A percentile compares a stretch with the other conserved stretches of the same genome.
Evolutionary conservation across 2,329 filamentous ascomycete genomes (phyloP).

Genomic region (Leptographium procerum): DNA sequence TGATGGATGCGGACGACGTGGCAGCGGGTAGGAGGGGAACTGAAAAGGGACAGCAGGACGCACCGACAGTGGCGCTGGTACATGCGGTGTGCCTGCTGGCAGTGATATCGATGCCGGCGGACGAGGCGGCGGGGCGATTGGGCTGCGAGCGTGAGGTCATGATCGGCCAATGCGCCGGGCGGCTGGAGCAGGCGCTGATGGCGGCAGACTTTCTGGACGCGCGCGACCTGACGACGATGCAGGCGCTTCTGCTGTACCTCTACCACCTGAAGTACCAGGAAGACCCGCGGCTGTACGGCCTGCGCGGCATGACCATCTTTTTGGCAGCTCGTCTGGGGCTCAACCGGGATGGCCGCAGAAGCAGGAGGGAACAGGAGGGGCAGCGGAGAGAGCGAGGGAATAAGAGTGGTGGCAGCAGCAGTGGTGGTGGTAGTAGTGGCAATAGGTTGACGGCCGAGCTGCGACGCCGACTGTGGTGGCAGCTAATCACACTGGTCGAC

Average conservation of each 20-base stretch:
- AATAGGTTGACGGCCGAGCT: not conserved
- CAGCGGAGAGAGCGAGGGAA: not conserved
- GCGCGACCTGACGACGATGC: conserved; percentile 45
- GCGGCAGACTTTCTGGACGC: conserved; percentile 49
- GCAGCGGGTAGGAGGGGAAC: no score
- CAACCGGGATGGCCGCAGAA: not conserved
- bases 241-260: conserved; percentile 50
- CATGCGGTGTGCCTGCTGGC: conserved; percentile 50
- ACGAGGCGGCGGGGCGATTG: conserved; percentile 33
- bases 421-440: no score
- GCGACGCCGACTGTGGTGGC: conserved; percentile 2
- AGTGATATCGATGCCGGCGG: conserved; percentile 45
- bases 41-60: conserved; percentile 12
- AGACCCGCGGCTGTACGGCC: conserved; percentile 1
- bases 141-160: conserved; percentile 32
- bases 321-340: conserved; percentile 1
- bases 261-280: conserved; percentile 5
- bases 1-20: conserved; percentile 1
- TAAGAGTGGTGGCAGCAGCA: not conserved
- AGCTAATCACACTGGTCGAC: conserved; percentile 4
- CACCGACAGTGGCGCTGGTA: conserved; percentile 46
- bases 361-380: no score
- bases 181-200: conserved; percentile 46
- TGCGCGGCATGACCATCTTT: conserved; percentile 4
- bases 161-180: conserved; percentile 36